A percentile compares a stretch with the other conserved stretches of the same genome.
These are phyloP conservation scores for Drechslerella coelobrocha DNA, from an alignment of 2,329 filamentous ascomycete genomes.

Conservation along the genomic window DNA sequence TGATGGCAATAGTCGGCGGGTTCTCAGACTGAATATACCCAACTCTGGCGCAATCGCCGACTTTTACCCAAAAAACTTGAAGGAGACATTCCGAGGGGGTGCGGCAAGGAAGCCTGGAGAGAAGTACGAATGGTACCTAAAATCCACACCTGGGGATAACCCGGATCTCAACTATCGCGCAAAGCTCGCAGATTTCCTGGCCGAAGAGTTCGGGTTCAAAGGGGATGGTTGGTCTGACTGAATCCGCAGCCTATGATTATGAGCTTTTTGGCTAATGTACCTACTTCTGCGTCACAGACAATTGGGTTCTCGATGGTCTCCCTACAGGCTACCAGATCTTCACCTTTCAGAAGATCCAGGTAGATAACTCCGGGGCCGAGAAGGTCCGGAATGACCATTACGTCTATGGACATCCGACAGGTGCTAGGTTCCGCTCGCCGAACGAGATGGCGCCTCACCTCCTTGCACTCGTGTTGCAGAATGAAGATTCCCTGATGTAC, in stretches of 20 bases:
- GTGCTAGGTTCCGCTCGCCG: constrained; percentile 20
- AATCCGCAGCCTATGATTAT: too few relatives aligned
- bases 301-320: constrained; percentile 19
- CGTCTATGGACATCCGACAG: constrained; percentile 34
- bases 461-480: constrained; percentile 4
- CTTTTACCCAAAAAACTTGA: constrained; percentile 18
- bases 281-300: constrained; percentile 4
- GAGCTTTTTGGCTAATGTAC: not conserved
- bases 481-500: constrained; percentile 20
- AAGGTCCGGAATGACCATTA: constrained; percentile 31
- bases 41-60: constrained; percentile 7
- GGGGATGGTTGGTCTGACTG: not conserved
- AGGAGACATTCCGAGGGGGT: constrained; percentile 3
- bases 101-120: constrained; percentile 21
- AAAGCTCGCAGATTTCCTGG: constrained; percentile 26
- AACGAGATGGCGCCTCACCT: constrained; percentile 26
- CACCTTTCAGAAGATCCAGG: constrained; percentile 9
- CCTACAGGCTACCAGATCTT: constrained; percentile 27
- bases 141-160: not conserved
- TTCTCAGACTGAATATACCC: constrained; percentile 8
- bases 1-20: not conserved
- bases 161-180: constrained; percentile 7
- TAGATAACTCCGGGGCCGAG: constrained; percentile 14
- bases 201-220: not conserved
- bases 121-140: constrained; percentile 26